Evolutionary conservation across 2,329 filamentous ascomycete genomes (phyloP).

Genomic region (Teratosphaeriaceae sp.): DNA sequence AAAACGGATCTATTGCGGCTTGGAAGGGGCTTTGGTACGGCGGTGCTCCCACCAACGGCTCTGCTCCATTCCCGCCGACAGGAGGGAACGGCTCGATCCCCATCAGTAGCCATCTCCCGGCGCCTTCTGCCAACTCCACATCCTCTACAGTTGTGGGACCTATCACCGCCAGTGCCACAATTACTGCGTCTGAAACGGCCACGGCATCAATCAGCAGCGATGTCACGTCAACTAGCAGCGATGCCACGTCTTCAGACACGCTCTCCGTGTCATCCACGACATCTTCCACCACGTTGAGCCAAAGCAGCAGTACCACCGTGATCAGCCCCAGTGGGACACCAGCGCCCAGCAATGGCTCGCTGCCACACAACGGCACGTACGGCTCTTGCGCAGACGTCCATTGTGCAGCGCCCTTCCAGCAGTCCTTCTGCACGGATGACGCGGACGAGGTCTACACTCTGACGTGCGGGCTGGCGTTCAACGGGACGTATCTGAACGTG

Average conservation of each 20-base stretch:
- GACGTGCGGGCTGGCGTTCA: conserved; percentile 7
- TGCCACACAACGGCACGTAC: background rate
- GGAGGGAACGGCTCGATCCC: background rate
- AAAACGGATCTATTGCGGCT: conserved; percentile 4
- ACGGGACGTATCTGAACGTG: background rate
- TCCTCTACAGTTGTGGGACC: background rate
- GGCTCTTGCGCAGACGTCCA: conserved; percentile 3
- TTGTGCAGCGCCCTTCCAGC: conserved; percentile 1
- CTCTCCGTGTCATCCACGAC: no score
- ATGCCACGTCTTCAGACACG: no score
- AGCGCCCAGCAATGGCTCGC: conserved; percentile 1
- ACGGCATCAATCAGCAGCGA: background rate
- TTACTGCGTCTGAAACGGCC: no score
- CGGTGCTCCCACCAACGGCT: conserved; percentile 4
- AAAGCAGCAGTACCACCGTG: background rate
- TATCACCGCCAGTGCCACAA: background rate
- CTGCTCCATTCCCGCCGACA: background rate
- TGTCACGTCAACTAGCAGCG: no score
- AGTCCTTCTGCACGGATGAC: conserved; percentile 4
- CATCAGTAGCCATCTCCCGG: background rate
- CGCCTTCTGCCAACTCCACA: background rate
- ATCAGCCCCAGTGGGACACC: background rate
- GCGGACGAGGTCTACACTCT: conserved; percentile 5
- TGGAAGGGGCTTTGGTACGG: conserved; percentile 8
- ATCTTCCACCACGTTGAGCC: no score